Base-by-base conservation (phyloP, 2,329 filamentous ascomycete species). In the Dactylellina leptospora region DNA sequence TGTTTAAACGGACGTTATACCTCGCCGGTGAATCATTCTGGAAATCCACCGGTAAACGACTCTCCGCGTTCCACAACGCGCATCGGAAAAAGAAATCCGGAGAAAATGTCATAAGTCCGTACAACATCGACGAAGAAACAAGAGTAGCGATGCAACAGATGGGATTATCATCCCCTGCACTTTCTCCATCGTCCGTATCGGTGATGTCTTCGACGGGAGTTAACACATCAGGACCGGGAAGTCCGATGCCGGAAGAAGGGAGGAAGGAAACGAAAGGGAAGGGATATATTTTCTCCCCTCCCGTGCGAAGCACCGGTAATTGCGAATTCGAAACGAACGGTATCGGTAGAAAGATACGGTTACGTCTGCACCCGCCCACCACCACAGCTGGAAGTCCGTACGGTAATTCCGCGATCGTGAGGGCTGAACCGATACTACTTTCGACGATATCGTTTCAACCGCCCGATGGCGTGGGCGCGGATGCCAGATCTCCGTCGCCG, bases 21-120 rank as follows among this genome's bases (percentile, higher is more conserved):
- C 69, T 73, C 44, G 59, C 64, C 28, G 69, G 69, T 55, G 69
- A 73, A 38, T 62, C 60, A 4, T 73, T 73, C 54, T 73, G 69
- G 69, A 73, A 73, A 45, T 38, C 42, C 18, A 73, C 69, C 16
- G 69, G 69, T 0, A 73, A 68, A 18, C 69, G 69, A 4, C n/a
- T 73, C 27, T 61, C 61, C 16, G 62, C 61, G 23, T 53, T 68
- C 23, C 47, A 47, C 33, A 6, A 42, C 18, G 38, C 54, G 27
- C 69, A 73, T 50, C 60, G 56, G 23, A 62, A 55, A n/a, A 60
- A 60, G 18, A 59, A 55, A 20, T 73, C 69, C 25, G 20, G 30
- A 16, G 30, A 47, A 25, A 28, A 20, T 16, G 13, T 16, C 36
- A n/a, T n/a, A 22, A 44, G 3, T 33, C 2, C 27, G 30, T 59